Conservation (phyloP, 805 yeast genomes). For the Kuraishia ogatae region DNA sequence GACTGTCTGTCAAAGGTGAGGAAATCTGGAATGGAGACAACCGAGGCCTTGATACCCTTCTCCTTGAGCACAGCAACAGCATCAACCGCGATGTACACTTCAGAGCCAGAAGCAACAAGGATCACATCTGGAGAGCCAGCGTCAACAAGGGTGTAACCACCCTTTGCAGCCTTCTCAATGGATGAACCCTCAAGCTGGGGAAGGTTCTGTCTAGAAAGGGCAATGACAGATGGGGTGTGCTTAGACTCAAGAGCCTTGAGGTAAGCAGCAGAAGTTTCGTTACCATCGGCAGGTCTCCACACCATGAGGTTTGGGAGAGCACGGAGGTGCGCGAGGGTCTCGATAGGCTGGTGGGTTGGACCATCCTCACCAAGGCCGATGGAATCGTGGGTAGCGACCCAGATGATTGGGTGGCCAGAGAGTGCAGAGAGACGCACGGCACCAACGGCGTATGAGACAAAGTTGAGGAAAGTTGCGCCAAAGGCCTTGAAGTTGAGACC, state of each 20-base stretch:
- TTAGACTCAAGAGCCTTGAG: constrained; percentile 51
- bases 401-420: constrained; percentile 73
- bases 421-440: constrained; percentile 80
- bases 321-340: constrained; percentile 80
- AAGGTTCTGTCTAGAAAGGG: constrained; percentile 78
- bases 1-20: constrained; percentile 81
- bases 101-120: constrained; percentile 91
- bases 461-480: constrained; percentile 98
- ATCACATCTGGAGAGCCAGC: constrained; percentile 60
- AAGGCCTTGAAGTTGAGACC: constrained; percentile 81
- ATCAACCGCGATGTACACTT: constrained; percentile 74
- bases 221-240: constrained; percentile 65
- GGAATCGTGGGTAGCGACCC: constrained; percentile 89
- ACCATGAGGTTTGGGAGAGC: constrained; percentile 76
- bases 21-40: constrained; percentile 93
- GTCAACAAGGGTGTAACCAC: constrained; percentile 78
- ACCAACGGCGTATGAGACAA: constrained; percentile 77
- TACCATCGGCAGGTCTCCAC: constrained; percentile 94
- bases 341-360: constrained; percentile 91
- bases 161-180: constrained; percentile 85
- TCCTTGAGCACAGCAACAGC: constrained; percentile 66
- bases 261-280: constrained; percentile 82
- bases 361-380: constrained; percentile 92
- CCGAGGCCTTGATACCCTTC: constrained; percentile 64
- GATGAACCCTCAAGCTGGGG: constrained; percentile 93